Base-by-base conservation (phyloP, 441 rosid genomes). In the Kokia cookei region DNA sequence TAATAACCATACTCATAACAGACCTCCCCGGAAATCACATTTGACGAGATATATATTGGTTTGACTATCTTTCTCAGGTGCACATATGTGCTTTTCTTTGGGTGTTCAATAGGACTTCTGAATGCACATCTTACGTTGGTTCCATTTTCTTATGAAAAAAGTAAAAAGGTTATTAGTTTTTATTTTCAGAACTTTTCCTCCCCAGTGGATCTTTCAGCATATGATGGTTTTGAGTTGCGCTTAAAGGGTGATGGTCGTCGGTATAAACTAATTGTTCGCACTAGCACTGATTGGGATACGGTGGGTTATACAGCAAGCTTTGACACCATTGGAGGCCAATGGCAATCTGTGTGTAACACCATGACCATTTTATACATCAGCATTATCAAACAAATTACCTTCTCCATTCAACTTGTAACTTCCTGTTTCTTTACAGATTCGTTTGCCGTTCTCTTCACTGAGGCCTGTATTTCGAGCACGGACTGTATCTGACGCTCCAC, bases 261-360 rank as follows among this genome's bases (percentile, higher is more conserved):
- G 69, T 94, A 92, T 79, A 94, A 94, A 78, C 83, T 94, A 54
- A 86, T 94, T 27, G 84, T 92, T 63, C 86, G 97, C 69, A 86
- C 87, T 29, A 92, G 90, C 71, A 61, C 77, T 69, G 95, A 94
- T 42, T 94, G 98, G 98, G 98, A 94, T 77, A 89, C 97, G 40
- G 86, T 94, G 50, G 98, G 98, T 62, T 92, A 92, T 84, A 90
- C 95, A 0, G 80, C 83, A 60, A 75, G 97, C 77, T 90, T 92
- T 78, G 94, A 94, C 82, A 94, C 98, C 29, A 66, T 72, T 7
- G 84, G 73, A 75, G 96, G 87, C 71, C 83, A 89, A 78, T 94
- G 98, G 98, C 98, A 94, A 76, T 86, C 97, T 27, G 97, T 92
- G 75, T 76, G 90, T 82, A 32, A 13, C 51, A 61, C n/a, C 14